Conservation (phyloP, 495 filamentous ascomycete species). For the Bacidia rubella region DNA sequence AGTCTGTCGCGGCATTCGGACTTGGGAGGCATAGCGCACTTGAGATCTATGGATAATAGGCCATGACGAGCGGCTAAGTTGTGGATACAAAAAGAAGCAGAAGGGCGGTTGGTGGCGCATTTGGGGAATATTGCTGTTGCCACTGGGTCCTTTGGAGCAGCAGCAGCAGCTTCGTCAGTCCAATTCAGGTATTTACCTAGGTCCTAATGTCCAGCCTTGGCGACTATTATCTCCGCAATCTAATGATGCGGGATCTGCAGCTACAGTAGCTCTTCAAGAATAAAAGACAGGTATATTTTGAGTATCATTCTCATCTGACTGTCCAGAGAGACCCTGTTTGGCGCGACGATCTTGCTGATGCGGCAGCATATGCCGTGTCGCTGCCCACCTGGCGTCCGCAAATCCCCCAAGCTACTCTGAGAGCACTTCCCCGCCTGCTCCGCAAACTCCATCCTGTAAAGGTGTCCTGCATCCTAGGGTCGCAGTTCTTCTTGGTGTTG, state of each 20-base stretch:
- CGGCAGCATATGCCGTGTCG: conserved; percentile 15
- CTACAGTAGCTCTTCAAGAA: no score
- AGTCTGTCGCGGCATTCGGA: neutral
- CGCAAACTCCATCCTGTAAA: conserved; percentile 17
- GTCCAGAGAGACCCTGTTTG: no score
- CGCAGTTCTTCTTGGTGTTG: conserved; percentile 50
- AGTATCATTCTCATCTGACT: no score
- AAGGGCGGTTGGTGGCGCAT: neutral
- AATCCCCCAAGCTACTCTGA: conserved; percentile 16
- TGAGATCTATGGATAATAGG: neutral
- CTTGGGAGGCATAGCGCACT: neutral
- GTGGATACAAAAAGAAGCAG: conserved; percentile 7
- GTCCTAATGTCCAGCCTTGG: no score
- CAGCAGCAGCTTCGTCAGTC: no score
- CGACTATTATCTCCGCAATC: no score
- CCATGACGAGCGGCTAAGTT: neutral
- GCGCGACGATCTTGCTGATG: conserved; percentile 14
- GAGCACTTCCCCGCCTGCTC: conserved; percentile 8
- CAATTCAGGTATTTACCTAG: no score
- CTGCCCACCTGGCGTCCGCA: conserved; percentile 18
- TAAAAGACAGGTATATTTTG: no score
- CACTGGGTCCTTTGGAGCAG: no score
- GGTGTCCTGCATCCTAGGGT: conserved; percentile 46
- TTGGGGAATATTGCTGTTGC: no score
- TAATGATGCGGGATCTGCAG: no score